Conservation (phyloP, 169 alveolate genomes). For the Plasmodium gonderi region DNA sequence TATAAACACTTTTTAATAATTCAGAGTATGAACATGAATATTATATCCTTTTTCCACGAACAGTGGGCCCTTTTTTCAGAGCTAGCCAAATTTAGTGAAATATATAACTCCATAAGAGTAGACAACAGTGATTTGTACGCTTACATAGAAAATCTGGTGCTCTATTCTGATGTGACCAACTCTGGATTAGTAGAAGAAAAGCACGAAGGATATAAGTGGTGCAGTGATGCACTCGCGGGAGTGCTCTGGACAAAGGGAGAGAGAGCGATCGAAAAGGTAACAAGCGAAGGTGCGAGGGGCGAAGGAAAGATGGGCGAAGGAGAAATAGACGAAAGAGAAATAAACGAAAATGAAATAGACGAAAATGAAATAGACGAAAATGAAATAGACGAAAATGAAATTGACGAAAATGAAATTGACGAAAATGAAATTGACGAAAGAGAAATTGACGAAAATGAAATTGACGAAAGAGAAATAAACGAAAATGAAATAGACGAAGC, state of each 20-base stretch:
- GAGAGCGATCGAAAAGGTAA: background rate
- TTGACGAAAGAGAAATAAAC: background rate
- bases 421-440: too few species aligned
- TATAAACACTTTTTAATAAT: conserved; percentile 1
- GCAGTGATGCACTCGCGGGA: background rate
- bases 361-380: background rate
- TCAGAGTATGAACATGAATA: conserved; percentile 4
- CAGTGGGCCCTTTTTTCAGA: background rate
- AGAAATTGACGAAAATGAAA: background rate
- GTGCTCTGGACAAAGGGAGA: background rate
- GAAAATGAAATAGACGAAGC: background rate
- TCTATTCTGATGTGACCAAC: too few species aligned
- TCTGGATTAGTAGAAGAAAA: too few species aligned
- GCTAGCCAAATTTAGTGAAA: background rate
- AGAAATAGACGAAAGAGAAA: too few species aligned
- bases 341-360: background rate
- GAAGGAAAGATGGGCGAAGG: background rate
- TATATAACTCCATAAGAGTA: background rate
- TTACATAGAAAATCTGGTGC: background rate
- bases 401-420: background rate
- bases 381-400: background rate
- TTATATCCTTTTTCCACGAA: background rate
- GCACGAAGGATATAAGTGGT: background rate
- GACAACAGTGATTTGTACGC: background rate
- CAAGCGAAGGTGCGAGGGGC: background rate